Base-by-base conservation (phyloP, 306 rosid species). In the Corylus heterophylla region DNA sequence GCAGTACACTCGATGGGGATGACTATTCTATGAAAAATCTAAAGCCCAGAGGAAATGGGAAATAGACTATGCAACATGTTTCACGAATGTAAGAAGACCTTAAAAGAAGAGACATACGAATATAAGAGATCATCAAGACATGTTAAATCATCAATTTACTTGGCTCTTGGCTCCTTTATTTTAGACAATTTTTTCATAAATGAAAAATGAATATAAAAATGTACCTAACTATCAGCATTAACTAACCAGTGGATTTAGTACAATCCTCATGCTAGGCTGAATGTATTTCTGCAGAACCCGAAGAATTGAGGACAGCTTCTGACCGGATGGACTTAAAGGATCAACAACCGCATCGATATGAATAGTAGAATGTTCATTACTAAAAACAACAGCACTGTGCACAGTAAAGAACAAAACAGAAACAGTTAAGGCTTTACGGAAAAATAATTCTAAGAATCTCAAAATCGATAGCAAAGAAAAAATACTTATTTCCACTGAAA, bases 251-350 rank as follows among this genome's bases (percentile, higher is more conserved):
- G 99, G 99, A 86, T 95, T 95, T 80, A 93, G 85, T 67, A 95
- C 88, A 83, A 95, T 93, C 86, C 97, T 91, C 99, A 95, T 91
- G 94, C 93, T 91, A 84, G 99, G 99, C 74, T 88, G 91, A 83
- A 90, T 54, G 56, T 91, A 91, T 74, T 91, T 93, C 93, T 90
- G 86, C 83, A 95, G 78, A 79, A 90, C 87, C 63, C 86, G 88
- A 73, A 95, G 94, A 90, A 95, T 89, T 77, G 97, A 92, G 69
- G 99, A 90, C 82, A 95, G 70, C 88, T 88, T 95, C 89, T 95
- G 99, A 80, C 94, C 91, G 56, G 90, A 84, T 76, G 95, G 93
- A 85, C 99, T 95, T 83, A 95, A 83, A 63, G 99, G 99, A 90
- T 95, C 99, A 73, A 95, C 74, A 75, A 92, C 97, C 35, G 92